Base-by-base conservation (phyloP, 768 basidiomycete species). In the Boletus fagicola region DNA sequence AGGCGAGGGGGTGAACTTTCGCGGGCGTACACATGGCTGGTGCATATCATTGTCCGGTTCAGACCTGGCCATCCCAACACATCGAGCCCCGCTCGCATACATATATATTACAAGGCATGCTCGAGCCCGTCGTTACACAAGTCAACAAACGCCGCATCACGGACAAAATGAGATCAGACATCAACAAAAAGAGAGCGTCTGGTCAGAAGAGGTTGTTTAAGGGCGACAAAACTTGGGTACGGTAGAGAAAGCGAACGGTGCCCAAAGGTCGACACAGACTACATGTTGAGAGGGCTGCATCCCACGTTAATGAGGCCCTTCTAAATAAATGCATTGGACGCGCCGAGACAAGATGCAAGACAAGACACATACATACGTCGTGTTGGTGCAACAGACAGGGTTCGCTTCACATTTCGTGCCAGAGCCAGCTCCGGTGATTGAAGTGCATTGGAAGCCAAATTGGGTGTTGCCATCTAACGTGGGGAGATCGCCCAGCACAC, bases 291-390 rank as follows among this genome's bases (percentile, higher is more conserved):
- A 11, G 70, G 60, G 24, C 48, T 58, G 42, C 70, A 71, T 50
- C 65, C 64, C 47, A 71, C 28, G 46, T 71, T 71, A 31, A 72
- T 43, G 46, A 72, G 28, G 48, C 70, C 70, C 62, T 72, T 38
- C 45, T 42, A 43, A 20, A 22, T 1, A 2, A 30, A 16, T 24
- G n/a, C 4, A 35, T 45, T n/a, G 11, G 45, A 26, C 11, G 5
- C 5, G 1, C 5, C 22, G 11, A 18, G 31, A 30, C 13, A 8
- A 30, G 2, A 24, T 11, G 4, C 9, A 20, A 24, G 11, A 43
- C 12, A 18, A 20, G 36, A 54, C 16, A 40, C 66, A 28, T 28
- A 69, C 68, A 52, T 38, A 59, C 9, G 45, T 38, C 13, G 66
- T 55, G 9, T 59, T 43, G 53, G 57, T 59, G 58, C 69, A 70